Evolutionary conservation across 352 stramenopile species (phyloP).

Genomic region (Lagenidium sp.): DNA sequence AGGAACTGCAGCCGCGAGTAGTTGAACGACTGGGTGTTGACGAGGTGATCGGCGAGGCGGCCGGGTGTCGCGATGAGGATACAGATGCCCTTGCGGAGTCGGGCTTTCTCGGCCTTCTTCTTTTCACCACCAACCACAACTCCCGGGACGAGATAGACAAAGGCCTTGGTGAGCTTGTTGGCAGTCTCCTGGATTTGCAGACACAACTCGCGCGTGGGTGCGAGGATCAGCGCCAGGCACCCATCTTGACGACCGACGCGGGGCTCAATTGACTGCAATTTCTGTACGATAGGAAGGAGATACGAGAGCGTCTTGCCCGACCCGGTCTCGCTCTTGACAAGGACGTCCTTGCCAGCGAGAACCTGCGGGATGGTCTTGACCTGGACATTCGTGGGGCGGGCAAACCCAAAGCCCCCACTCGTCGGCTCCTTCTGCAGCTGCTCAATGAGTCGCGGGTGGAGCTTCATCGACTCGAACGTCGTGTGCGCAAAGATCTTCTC

Average conservation of each 20-base stretch:
- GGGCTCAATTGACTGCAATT: constrained; percentile 56
- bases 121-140: constrained; percentile 94
- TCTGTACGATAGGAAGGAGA: constrained; percentile 92
- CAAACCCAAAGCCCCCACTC: constrained; percentile 66
- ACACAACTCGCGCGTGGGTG: constrained; percentile 93
- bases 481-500: constrained; percentile 74
- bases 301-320: constrained; percentile 97
- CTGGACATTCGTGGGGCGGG: constrained; percentile 69
- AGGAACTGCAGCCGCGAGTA: constrained; percentile 91
- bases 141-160: constrained; percentile 84
- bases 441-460: constrained; percentile 54
- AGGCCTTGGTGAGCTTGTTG: constrained; percentile 89
- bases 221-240: constrained; percentile 89
- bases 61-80: constrained; percentile 97
- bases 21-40: constrained; percentile 91
- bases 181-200: constrained; percentile 95
- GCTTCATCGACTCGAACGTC: constrained; percentile 68
- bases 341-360: constrained; percentile 73
- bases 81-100: constrained; percentile 89
- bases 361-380: constrained; percentile 72
- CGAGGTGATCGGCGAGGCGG: constrained; percentile 93
- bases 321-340: constrained; percentile 95
- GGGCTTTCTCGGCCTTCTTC: constrained; percentile 84
- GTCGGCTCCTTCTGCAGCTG: constrained; percentile 49
- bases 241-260: constrained; percentile 75